Evolutionary conservation across 306 rosid genomes (phyloP).

Genomic region (Alnus glutinosa): DNA sequence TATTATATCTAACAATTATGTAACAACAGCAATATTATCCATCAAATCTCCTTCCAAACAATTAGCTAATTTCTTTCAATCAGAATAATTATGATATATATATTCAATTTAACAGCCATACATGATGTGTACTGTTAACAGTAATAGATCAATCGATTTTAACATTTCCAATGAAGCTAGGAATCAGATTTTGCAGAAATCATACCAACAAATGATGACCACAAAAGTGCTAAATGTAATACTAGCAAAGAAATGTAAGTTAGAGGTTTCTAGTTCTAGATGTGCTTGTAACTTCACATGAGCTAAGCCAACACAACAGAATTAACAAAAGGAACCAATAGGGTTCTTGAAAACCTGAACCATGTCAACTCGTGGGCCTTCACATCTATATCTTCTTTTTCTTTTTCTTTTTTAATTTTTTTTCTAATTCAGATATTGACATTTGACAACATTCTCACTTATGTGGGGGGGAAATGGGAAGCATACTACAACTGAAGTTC

Average conservation of each 20-base stretch:
- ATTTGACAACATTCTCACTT: background rate
- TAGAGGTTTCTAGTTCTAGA: background rate
- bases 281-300: background rate
- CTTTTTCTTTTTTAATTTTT: no score
- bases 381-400: background rate
- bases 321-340: background rate
- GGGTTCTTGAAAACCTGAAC: no score
- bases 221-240: background rate
- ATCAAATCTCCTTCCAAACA: background rate
- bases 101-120: background rate
- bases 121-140: background rate
- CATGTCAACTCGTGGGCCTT: background rate
- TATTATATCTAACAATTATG: background rate
- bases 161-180: background rate
- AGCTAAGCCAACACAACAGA: background rate
- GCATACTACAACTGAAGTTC: background rate
- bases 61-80: background rate
- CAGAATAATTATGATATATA: background rate
- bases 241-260: background rate
- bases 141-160: background rate
- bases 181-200: background rate
- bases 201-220: background rate
- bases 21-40: background rate
- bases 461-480: background rate
- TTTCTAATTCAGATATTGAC: background rate